Evolutionary conservation across 106 monocot species (phyloP), one percentile per base, ranked within the genome.

Genomic region (Iris macrosiphon): DNA sequence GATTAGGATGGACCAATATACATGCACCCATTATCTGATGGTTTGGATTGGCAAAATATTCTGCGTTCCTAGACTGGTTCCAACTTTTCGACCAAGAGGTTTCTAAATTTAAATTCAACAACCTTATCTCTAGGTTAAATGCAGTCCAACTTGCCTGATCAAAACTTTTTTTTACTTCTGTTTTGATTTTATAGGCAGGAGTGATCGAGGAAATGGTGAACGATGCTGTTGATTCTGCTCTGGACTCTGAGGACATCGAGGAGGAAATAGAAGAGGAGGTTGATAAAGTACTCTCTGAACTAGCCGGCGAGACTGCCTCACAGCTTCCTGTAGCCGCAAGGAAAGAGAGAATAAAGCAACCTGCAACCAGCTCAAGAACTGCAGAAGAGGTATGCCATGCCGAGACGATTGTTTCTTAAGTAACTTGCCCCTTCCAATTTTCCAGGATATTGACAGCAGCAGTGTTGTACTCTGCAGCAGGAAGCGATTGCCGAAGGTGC

Each of bases 131-230:
- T n/a, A n/a, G n/a, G n/a, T n/a, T n/a, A n/a, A n/a, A n/a, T n/a
- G n/a, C n/a, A n/a, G n/a, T n/a, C n/a, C n/a, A n/a, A n/a, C n/a
- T n/a, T n/a, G n/a, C n/a, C n/a, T n/a, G n/a, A n/a, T n/a, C n/a
- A n/a, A n/a, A n/a, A n/a, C n/a, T n/a, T n/a, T n/a, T n/a, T n/a
- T n/a, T n/a, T n/a, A n/a, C n/a, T n/a, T n/a, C n/a, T n/a, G n/a
- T n/a, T n/a, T n/a, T n/a, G n/a, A 16, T 6, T n/a, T 45, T 62
- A 22, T 32, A 87, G 87, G 87, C 87, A 15, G 87, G 87, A 4
- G 87, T 82, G 31, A 87, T 98, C 23, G 96, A 98, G 73, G 96
- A 98, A 69, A 87, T 98, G 82, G 90, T 98, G 60, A 98, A 83
- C 55, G 96, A 98, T 57, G 76, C 87, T 40, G 72, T 98, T 30